Percentiles rank a stretch among this genome's conserved stretches.
These are phyloP conservation scores for Camellia oleifera DNA, from an alignment of 179 eudicot species.

Conservation along the genomic window DNA sequence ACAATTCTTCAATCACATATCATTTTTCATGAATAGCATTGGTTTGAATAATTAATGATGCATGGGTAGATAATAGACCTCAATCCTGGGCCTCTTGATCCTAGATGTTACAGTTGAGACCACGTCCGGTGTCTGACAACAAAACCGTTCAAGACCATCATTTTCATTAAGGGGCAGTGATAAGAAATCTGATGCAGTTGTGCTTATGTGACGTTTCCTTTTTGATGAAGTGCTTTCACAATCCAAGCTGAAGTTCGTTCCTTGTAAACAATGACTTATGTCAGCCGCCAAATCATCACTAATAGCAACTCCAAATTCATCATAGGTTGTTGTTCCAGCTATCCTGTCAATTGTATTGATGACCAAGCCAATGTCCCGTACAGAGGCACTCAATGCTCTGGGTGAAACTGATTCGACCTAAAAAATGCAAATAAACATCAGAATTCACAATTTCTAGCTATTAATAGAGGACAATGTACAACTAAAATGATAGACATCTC, in stretches of 20 bases:
- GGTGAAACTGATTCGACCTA: slow-evolving; percentile 8
- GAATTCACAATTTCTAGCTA: background rate
- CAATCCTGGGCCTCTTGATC: slow-evolving; percentile 5
- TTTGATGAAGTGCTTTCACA: background rate
- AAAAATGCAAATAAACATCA: background rate
- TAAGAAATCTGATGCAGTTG: background rate
- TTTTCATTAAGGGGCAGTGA: background rate
- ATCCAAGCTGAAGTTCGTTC: background rate
- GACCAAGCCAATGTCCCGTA: background rate
- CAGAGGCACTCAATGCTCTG: slow-evolving; percentile 5
- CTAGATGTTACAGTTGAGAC: slow-evolving; percentile 5
- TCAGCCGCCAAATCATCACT: slow-evolving; percentile 5
- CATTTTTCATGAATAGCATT: background rate
- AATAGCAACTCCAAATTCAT: background rate
- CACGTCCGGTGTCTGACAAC: background rate
- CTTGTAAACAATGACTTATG: background rate
- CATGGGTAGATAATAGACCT: background rate
- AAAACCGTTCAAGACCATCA: background rate
- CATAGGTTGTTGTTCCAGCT: background rate
- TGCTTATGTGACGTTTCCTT: background rate
- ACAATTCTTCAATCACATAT: background rate
- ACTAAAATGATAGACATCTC: background rate
- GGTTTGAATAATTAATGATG: background rate
- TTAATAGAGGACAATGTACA: background rate
- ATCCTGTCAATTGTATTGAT: background rate